Evolutionary conservation across 164 flowering plant species (phyloP), one percentile per base, ranked within the genome.

Genomic region (Vitis cinerea): DNA sequence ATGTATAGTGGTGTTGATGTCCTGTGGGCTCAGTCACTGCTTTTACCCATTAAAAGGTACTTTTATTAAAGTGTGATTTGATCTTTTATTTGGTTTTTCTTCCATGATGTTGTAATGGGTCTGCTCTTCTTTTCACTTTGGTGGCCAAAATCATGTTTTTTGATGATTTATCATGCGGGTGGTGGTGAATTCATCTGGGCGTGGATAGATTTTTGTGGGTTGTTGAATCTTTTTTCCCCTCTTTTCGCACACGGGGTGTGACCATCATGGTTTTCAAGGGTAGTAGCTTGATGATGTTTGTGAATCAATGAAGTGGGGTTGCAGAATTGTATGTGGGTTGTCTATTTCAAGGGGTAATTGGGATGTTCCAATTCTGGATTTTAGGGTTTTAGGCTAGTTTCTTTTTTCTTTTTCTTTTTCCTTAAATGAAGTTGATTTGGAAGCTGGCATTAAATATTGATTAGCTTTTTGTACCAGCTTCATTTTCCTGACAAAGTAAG

Each of bases 11-110:
- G 79, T 44, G 68, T 78, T 78, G 76, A 69, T 77, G 77, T 55
- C 27, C 75, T 74, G 87, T 80, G 87, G 87, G 87, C 87, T 78
- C 87, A 15, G 63, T 62, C 72, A 48, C 51, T 74, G 64, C 82
- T 73, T 81, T 75, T 72, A 10, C 58, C 50, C 12, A 56, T 66
- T 61, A 57, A 78, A 84, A 86, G 88, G 85, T 82, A 59, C 71
- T 73, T 72, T 56, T 52, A 75, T 74, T 44, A 3, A 16, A 55
- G 49, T 13, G 31, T 62, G 29, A 53, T 74, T 71, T 69, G 60
- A 51, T 47, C 59, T 16, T 69, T 58, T 60, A 29, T 23, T 71
- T 54, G 64, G 68, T 48, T 65, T 69, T 66, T 54, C 52, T 71
- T 19, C 27, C 51, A 47, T 50, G 29, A 63, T 66, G n/a, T 50